These are phyloP conservation scores for Phytophthora podocarpi DNA, from an alignment of 352 stramenopile genomes.

Conservation along the genomic window DNA sequence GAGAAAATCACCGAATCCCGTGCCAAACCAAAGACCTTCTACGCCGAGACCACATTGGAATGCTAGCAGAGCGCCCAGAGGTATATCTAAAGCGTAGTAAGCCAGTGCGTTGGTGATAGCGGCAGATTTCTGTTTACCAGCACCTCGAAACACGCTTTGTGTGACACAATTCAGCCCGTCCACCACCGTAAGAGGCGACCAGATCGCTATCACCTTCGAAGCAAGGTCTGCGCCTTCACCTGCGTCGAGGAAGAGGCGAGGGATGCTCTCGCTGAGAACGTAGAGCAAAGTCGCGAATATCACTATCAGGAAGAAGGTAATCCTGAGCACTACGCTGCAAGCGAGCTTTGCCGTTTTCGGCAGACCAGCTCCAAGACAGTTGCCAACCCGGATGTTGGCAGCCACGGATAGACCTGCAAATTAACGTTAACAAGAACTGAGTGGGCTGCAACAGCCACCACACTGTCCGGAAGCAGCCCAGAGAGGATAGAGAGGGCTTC, in stretches of 20 bases:
- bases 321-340: conserved; percentile 27
- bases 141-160: conserved; percentile 66
- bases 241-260: conserved; percentile 42
- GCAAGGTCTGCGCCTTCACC: conserved; percentile 37
- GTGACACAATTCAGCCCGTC: conserved; percentile 52
- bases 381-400: conserved; percentile 58
- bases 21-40: conserved; percentile 53
- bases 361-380: conserved; percentile 45
- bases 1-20: conserved; percentile 35
- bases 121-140: conserved; percentile 51
- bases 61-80: conserved; percentile 52
- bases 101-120: conserved; percentile 56
- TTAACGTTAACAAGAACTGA: conserved; percentile 65
- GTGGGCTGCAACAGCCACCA: conserved; percentile 53
- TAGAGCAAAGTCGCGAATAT: conserved; percentile 15
- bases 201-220: conserved; percentile 40
- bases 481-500: too few relatives aligned
- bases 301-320: conserved; percentile 31
- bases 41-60: conserved; percentile 39
- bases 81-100: conserved; percentile 73
- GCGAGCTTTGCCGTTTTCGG: conserved; percentile 43
- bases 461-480: too few relatives aligned
- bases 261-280: conserved; percentile 20
- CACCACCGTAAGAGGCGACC: conserved; percentile 43
- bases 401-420: conserved; percentile 49